These are phyloP conservation scores for Tieghemiomyces parasiticus DNA, from an alignment of 192 early-diverging fungal genomes.

Conservation along the genomic window DNA sequence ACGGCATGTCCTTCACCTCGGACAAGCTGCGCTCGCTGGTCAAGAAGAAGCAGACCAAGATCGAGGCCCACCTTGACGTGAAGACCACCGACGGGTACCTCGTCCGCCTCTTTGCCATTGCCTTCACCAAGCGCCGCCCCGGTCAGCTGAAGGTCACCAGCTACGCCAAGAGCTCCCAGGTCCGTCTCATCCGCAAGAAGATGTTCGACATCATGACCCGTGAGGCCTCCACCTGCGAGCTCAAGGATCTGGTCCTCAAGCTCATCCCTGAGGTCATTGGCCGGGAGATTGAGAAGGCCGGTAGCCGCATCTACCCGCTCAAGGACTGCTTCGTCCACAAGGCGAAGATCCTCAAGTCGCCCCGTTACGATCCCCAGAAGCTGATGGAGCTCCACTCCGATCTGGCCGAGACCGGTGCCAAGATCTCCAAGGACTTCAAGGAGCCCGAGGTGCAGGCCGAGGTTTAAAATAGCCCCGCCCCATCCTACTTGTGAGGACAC, in stretches of 20 bases:
- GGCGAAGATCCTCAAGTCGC: slow-evolving; percentile 98
- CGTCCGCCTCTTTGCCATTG: slow-evolving; percentile 92
- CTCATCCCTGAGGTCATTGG: slow-evolving; percentile 94
- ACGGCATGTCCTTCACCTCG: slow-evolving; percentile 99
- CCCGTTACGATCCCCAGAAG: slow-evolving; percentile 90
- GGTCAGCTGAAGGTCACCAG: slow-evolving; percentile 97
- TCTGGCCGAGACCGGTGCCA: slow-evolving; percentile 57
- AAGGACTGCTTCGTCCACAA: slow-evolving; percentile 94
- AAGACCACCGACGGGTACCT: slow-evolving; percentile 99
- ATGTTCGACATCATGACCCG: slow-evolving; percentile 97
- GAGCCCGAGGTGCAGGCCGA: slow-evolving; percentile 60
- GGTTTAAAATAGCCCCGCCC: too few species aligned
- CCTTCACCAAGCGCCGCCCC: slow-evolving; percentile 86
- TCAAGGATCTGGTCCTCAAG: slow-evolving; percentile 94
- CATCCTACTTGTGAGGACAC: too few species aligned
- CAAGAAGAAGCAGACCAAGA: slow-evolving; percentile 99
- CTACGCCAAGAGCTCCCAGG: slow-evolving; percentile 93
- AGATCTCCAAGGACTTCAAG: slow-evolving; percentile 78
- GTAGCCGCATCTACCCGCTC: slow-evolving; percentile 95
- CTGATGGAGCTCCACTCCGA: slow-evolving; percentile 94
- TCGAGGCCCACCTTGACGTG: slow-evolving; percentile 96
- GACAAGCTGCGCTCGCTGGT: slow-evolving; percentile 99
- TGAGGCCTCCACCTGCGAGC: slow-evolving; percentile 72
- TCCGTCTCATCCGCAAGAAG: slow-evolving; percentile 98
- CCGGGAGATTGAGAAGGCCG: slow-evolving; percentile 93